A percentile compares a stretch with the other conserved stretches of the same genome.
These are phyloP conservation scores for Rutidosis leptorrhynchoides DNA, from an alignment of 129 eudicot species.

Conservation along the genomic window DNA sequence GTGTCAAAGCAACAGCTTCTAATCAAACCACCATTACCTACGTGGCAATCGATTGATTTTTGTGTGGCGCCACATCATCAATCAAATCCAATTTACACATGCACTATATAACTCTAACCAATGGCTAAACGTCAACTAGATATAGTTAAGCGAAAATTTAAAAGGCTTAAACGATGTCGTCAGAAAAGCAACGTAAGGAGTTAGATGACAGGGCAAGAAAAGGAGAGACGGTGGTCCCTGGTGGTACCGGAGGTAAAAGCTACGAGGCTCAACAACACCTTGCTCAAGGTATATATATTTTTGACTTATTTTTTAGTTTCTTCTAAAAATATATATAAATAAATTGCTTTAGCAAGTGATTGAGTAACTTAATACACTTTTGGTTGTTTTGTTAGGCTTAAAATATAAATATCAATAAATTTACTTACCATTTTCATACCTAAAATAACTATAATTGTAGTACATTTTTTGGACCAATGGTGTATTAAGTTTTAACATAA, in stretches of 20 bases:
- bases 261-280: conserved; percentile 46
- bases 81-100: not conserved
- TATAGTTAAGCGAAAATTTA: not conserved
- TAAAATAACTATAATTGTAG: too few species aligned
- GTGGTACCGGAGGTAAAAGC: conserved; percentile 47
- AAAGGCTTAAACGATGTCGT: conserved; percentile 22
- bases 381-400: too few species aligned
- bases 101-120: not conserved
- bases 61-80: conserved; percentile 22
- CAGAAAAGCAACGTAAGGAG: conserved; percentile 34
- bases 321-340: too few species aligned
- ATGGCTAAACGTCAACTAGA: not conserved
- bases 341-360: too few species aligned
- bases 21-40: conserved; percentile 16
- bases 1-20: conserved; percentile 23
- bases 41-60: conserved; percentile 20
- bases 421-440: too few species aligned
- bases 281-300: conserved; percentile 34
- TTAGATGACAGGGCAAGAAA: conserved; percentile 36
- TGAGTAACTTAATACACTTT: not conserved
- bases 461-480: too few species aligned
- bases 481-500: too few species aligned
- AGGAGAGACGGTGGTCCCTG: conserved; percentile 51
- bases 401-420: too few species aligned
- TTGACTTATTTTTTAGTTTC: too few species aligned